Percentiles rank a stretch among this genome's conserved stretches.
Evolutionary conservation across 78 protist genomes (phyloP).

Genomic region (Speleostelium caveatum): DNA sequence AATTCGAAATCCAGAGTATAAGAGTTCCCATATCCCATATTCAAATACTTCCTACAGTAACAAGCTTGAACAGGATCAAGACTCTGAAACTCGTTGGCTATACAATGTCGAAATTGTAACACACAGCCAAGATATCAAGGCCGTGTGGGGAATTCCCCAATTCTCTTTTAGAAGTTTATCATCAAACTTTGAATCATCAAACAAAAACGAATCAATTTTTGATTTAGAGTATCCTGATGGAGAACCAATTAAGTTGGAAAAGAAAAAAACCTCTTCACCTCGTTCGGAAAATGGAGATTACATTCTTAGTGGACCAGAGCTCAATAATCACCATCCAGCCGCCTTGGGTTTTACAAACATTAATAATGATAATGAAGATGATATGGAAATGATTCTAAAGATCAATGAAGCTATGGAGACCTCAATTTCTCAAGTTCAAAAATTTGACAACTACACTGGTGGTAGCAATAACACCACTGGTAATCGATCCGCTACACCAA

Average conservation of each 20-base stretch:
- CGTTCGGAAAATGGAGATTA: slow-evolving; percentile 18
- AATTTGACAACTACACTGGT: no score
- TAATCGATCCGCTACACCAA: not conserved
- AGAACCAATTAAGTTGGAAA: slow-evolving; percentile 69
- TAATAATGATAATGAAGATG: slow-evolving; percentile 31
- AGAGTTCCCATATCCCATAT: slow-evolving; percentile 39
- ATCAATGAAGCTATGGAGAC: slow-evolving; percentile 44
- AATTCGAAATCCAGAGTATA: slow-evolving; percentile 30
- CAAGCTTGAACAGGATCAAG: slow-evolving; percentile 16
- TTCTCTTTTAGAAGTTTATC: slow-evolving; percentile 58
- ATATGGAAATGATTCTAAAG: slow-evolving; percentile 30
- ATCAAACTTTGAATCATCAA: slow-evolving; percentile 9
- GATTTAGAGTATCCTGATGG: slow-evolving; percentile 73
- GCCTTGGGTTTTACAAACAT: not conserved
- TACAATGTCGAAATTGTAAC: slow-evolving; percentile 69
- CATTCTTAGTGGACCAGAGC: not conserved
- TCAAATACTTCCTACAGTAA: not conserved
- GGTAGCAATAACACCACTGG: no score
- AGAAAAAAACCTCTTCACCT: slow-evolving; percentile 65
- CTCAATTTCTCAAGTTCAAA: slow-evolving; percentile 8
- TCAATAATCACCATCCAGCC: not conserved
- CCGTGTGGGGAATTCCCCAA: slow-evolving; percentile 73
- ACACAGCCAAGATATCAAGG: slow-evolving; percentile 72
- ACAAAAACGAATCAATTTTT: slow-evolving; percentile 6
- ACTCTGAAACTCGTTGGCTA: slow-evolving; percentile 66